Base-by-base conservation (phyloP, 108 stramenopile species). In the Pelagomonas calceolata region DNA sequence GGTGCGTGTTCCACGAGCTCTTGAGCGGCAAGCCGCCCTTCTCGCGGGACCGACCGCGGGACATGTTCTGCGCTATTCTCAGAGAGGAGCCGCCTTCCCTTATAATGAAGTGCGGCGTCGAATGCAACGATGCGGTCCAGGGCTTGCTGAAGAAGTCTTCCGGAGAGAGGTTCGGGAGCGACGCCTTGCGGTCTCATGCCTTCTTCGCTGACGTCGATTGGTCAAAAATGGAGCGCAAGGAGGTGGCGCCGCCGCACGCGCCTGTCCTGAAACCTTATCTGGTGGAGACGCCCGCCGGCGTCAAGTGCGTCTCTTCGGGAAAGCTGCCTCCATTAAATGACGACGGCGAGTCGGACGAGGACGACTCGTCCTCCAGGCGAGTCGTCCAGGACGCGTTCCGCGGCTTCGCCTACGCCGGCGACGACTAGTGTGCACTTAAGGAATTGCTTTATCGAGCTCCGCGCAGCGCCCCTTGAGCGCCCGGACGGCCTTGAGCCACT, bases 1-100 rank as follows among this genome's bases (percentile, higher is more conserved):
- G 71, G 34, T 65, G 64, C 35, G 34, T 72, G 30, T 14, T 66
- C 30, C 65, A 72, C 32, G 71, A 72, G 65, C 65, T 72, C 30
- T 4, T 72, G 7, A 36, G n/a, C 18, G 71, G 71, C 64, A 12
- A 18, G 14, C n/a, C 71, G 0, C 64, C 71, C 26, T 72, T 72
- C 30, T 4, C 51, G 7, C 21, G 51, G 21, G 51, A 26, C 51
- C 0, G 70, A 60, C 64, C 44, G 26, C 51, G 69, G 29, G 36
- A 32, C 21, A 17, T 32, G 32, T 10, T 32, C 45, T 18, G 30
- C 45, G 30, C 29, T n/a, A 44, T 43, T n/a, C 33, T 44, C 43
- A 14, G 45, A n/a, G 29, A 0, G n/a, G 51, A 32, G 30, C 51
- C 43, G 37, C 36, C 32, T 0, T 39, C 36, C 15, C 36, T 35